phyloP scores from a whole-genome alignment of 495 filamentous ascomycete genomes.

The Annulohypoxylon nitens region DNA sequence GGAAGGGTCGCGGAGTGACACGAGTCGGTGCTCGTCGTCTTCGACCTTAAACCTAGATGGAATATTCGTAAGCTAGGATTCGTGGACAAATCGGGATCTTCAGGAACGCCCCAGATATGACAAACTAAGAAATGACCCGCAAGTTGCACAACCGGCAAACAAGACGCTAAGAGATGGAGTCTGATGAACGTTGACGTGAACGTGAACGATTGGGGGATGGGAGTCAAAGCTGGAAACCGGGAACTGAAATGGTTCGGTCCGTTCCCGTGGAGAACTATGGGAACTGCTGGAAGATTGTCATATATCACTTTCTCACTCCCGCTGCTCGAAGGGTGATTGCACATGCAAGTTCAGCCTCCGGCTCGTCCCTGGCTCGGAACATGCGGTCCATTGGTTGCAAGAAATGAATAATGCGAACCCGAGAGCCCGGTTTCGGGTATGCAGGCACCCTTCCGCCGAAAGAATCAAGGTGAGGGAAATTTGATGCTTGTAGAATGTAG shows the following conservation, averaged over 20 bases:
- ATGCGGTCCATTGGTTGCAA: constrained; percentile 31
- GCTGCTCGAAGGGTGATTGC: constrained; percentile 45
- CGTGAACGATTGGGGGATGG: constrained; percentile 5
- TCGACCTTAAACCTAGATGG: constrained; percentile 80
- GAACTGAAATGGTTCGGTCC: constrained; percentile 12
- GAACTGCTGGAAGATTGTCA: constrained; percentile 11
- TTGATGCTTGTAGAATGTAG: constrained; percentile 7
- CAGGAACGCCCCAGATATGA: constrained; percentile 32
- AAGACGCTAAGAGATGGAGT: constrained; percentile 16
- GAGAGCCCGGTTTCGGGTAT: constrained; percentile 36
- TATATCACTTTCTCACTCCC: constrained; percentile 34
- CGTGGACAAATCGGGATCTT: constrained; percentile 40
- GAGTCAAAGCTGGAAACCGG: background rate
- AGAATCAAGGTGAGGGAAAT: constrained; percentile 13
- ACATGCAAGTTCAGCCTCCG: constrained; percentile 44
- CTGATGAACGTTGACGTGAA: background rate
- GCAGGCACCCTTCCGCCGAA: constrained; percentile 28
- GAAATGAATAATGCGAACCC: constrained; percentile 19
- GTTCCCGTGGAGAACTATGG: constrained; percentile 26
- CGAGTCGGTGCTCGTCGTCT: constrained; percentile 66
- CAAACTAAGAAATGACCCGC: constrained; percentile 22
- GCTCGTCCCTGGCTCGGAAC: constrained; percentile 26
- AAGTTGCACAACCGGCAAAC: constrained; percentile 30
- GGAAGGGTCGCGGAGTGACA: constrained; percentile 67
- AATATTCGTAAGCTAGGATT: constrained; percentile 42